Base-by-base conservation (phyloP, 768 basidiomycete genomes). In the Tulasnella sp. region DNA sequence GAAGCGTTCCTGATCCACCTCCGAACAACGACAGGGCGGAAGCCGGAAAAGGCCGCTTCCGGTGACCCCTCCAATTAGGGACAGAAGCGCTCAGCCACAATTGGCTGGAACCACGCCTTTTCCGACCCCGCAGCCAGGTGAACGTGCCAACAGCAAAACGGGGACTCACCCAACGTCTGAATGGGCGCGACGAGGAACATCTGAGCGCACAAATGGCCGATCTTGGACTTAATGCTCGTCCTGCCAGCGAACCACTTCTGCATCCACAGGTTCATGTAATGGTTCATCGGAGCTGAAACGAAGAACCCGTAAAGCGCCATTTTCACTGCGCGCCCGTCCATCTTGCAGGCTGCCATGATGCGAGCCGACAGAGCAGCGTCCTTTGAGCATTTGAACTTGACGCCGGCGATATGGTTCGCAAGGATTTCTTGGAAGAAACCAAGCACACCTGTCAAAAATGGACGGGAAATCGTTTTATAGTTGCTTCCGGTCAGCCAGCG, bases 231-330 rank as follows among this genome's bases (percentile, higher is more conserved):
- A 42, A 86, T 79, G 17, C 87, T 84, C 22, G 87, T 88, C 81
- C 84, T 90, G 42, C 93, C 92, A 0, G 87, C 86, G 77, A 95
- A 95, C 16, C 84, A 84, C 76, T 84, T 89, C 80, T 94, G 92
- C 72, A 95, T 80, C 44, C 83, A 76, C 69, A 89, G 87, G 22
- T 92, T 86, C 74, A 94, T 87, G 78, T 84, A 80, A 77, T 95
- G 94, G 47, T 87, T 84, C 36, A 95, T 78, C 0, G 94, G 94
- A 6, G 92, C 94, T 14, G 92, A 92, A 44, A 95, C 84, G 75
- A 90, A 83, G 81, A 90, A 87, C 73, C 94, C 94, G 77, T 93
- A 94, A 26, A 89, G 66, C 0, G 87, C 90, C 89, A 95, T 92
- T 80, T 95, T 93, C 76, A 90, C 71, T 7, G 94, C 91, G 76